phyloP scores from a whole-genome alignment of 345 rosid genomes.

The Eucalyptus fibrosa region DNA sequence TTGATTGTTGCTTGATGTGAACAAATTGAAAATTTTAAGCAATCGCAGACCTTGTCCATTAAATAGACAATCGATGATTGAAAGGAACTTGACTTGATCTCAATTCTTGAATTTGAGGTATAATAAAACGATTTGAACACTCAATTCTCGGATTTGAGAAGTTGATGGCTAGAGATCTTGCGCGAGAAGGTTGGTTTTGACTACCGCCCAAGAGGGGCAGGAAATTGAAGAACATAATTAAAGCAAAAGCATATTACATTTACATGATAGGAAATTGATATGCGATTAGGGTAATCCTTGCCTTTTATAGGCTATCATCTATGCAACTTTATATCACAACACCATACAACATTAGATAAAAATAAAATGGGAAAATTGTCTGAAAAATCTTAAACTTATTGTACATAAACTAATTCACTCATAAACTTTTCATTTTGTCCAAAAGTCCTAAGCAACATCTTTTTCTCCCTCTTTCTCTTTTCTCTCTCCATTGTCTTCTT shows the following conservation, averaged over 20 bases:
- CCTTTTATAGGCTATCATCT: neutral
- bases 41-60: neutral
- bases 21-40: neutral
- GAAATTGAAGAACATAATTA: neutral
- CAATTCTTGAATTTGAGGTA: neutral
- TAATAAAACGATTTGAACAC: neutral
- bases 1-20: neutral
- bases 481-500: neutral
- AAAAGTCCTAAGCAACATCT: too few relatives aligned
- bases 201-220: neutral
- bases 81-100: neutral
- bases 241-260: neutral
- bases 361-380: neutral
- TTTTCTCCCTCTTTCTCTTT: too few relatives aligned
- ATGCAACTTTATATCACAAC: neutral
- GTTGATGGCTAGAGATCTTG: neutral
- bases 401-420: fast-evolving
- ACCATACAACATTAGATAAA: neutral
- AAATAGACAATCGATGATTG: neutral
- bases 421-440: neutral
- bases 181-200: neutral
- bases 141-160: neutral
- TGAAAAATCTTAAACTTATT: neutral
- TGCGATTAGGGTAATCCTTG: neutral
- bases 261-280: neutral